Conservation (phyloP, 768 basidiomycete species). For the Rhodotorula taiwanensis region DNA sequence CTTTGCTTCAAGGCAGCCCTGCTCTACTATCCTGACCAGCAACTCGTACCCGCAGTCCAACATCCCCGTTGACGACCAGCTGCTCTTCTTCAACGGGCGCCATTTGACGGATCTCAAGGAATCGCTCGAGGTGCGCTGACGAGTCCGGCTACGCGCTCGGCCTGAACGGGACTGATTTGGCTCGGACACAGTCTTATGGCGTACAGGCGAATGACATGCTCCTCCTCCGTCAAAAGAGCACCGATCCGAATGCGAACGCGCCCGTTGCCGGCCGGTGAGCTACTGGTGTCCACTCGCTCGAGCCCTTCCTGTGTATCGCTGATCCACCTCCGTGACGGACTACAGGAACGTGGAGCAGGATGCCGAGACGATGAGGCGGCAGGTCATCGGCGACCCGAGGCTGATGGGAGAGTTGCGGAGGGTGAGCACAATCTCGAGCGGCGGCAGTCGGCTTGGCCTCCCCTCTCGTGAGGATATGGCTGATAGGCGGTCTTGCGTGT, state of each 20-base stretch:
- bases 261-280: conserved; percentile 50
- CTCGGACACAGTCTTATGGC: conserved; percentile 49
- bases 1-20: neutral
- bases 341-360: conserved; percentile 66
- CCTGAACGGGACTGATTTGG: too few relatives aligned
- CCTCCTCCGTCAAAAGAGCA: conserved; percentile 56
- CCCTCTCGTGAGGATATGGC: too few relatives aligned
- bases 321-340: neutral
- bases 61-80: conserved; percentile 65
- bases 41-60: conserved; percentile 56
- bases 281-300: neutral
- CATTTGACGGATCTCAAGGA: conserved; percentile 62
- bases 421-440: conserved; percentile 48
- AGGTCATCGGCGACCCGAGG: conserved; percentile 72
- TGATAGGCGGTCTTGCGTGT: too few relatives aligned
- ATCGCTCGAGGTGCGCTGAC: conserved; percentile 53
- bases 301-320: neutral
- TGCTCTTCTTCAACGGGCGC: conserved; percentile 59
- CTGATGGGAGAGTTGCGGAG: conserved; percentile 67
- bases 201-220: conserved; percentile 63
- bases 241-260: conserved; percentile 38
- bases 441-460: too few relatives aligned
- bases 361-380: conserved; percentile 82
- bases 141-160: too few relatives aligned
- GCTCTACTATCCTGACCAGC: neutral